Percentiles rank a stretch among this genome's conserved stretches.
Evolutionary conservation across 345 rosid species (phyloP).

Genomic region (Leavenworthia alabamica): DNA sequence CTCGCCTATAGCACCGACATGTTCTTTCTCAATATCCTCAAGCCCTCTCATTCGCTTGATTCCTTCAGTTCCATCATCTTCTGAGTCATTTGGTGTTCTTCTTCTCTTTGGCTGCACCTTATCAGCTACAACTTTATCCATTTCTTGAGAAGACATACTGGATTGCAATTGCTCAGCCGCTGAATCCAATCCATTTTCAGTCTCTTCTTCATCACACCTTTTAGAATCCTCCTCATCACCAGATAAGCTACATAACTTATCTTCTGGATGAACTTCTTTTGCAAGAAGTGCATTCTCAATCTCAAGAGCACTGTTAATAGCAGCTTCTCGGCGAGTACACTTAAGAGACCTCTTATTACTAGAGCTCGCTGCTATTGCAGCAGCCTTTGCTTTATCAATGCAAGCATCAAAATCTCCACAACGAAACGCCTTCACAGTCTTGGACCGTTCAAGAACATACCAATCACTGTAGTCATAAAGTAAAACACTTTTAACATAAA

Average conservation of each 20-base stretch:
- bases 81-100: conserved; percentile 91
- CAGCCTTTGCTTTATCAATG: conserved; percentile 79
- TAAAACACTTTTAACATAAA: neutral
- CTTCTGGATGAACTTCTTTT: conserved; percentile 38
- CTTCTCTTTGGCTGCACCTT: conserved; percentile 67
- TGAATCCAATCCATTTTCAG: conserved; percentile 40
- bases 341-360: conserved; percentile 54
- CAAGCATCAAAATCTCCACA: conserved; percentile 87
- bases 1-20: conserved; percentile 29
- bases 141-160: conserved; percentile 62
- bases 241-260: conserved; percentile 35
- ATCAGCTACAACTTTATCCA: conserved; percentile 36
- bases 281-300: conserved; percentile 70
- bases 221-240: conserved; percentile 42
- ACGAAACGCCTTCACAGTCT: conserved; percentile 92
- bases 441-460: conserved; percentile 92
- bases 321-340: conserved; percentile 92
- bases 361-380: conserved; percentile 53
- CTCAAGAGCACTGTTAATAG: conserved; percentile 85
- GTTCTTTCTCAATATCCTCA: conserved; percentile 72
- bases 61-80: conserved; percentile 95
- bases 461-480: conserved; percentile 61
- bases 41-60: conserved; percentile 97
- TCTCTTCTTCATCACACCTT: conserved; percentile 39
- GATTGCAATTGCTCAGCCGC: conserved; percentile 64